These are phyloP conservation scores for Talaromyces nanjingensis DNA, from an alignment of 495 filamentous ascomycete species.

Conservation along the genomic window DNA sequence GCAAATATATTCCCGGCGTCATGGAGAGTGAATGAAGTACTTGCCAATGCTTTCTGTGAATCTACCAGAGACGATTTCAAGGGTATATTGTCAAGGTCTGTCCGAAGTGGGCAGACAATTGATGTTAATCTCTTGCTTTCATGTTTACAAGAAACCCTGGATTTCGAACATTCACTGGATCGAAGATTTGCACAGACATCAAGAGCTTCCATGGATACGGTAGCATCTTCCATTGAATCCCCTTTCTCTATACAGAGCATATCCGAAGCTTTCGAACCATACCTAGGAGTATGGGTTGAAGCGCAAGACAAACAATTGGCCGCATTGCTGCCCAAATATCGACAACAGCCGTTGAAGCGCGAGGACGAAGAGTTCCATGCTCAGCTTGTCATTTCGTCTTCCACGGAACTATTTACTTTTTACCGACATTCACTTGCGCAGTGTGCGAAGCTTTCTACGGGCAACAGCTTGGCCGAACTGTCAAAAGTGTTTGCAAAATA, in stretches of 20 bases:
- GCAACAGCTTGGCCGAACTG: slow-evolving; percentile 76
- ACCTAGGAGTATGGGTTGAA: slow-evolving; percentile 94
- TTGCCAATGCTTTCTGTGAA: slow-evolving; percentile 93
- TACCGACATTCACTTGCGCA: slow-evolving; percentile 87
- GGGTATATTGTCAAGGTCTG: slow-evolving; percentile 79
- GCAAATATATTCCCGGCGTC: slow-evolving; percentile 75
- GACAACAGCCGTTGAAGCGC: slow-evolving; percentile 70
- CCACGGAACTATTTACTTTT: slow-evolving; percentile 94
- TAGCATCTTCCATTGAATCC: slow-evolving; percentile 72
- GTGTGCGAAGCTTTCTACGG: slow-evolving; percentile 92
- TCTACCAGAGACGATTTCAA: slow-evolving; percentile 94
- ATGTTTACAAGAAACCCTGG: slow-evolving; percentile 91
- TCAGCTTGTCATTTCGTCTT: slow-evolving; percentile 84
- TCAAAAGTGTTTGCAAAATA: slow-evolving; percentile 85
- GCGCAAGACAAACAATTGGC: slow-evolving; percentile 88
- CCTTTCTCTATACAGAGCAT: slow-evolving; percentile 85
- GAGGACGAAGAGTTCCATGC: slow-evolving; percentile 88
- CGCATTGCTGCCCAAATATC: slow-evolving; percentile 81
- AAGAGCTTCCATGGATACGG: slow-evolving; percentile 85
- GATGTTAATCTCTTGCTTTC: slow-evolving; percentile 89
- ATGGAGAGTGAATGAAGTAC: slow-evolving; percentile 85
- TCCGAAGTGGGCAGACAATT: slow-evolving; percentile 76
- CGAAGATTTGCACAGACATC: slow-evolving; percentile 70
- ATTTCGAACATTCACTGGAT: slow-evolving; percentile 93
- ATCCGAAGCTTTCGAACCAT: slow-evolving; percentile 95